phyloP scores from a whole-genome alignment of 2,329 filamentous ascomycete species.

The Tolypocladium capitatum region DNA sequence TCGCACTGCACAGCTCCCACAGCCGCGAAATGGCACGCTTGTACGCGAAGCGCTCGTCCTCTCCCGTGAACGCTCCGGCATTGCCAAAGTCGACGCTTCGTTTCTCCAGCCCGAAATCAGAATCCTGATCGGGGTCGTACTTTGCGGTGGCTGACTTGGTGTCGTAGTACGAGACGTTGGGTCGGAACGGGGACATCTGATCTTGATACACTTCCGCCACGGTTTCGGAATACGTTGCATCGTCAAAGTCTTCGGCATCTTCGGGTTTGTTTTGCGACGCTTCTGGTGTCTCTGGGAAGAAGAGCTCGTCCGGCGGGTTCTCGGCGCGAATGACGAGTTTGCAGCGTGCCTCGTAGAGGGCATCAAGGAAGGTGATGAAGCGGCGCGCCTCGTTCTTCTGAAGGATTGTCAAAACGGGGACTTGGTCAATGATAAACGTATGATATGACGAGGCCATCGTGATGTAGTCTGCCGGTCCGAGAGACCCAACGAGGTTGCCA shows the following conservation, averaged over 20 bases:
- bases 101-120: slow-evolving; percentile 33
- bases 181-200: slow-evolving; percentile 60
- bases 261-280: background rate
- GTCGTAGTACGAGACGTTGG: slow-evolving; percentile 59
- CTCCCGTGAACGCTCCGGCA: slow-evolving; percentile 57
- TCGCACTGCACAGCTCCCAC: slow-evolving; percentile 66
- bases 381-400: slow-evolving; percentile 72
- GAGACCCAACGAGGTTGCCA: slow-evolving; percentile 48
- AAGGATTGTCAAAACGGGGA: slow-evolving; percentile 52
- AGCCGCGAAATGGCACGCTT: slow-evolving; percentile 64
- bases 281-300: slow-evolving; percentile 52
- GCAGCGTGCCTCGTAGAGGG: slow-evolving; percentile 69
- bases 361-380: slow-evolving; percentile 70
- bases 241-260: slow-evolving; percentile 12
- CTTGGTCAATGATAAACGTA: slow-evolving; percentile 58
- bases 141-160: slow-evolving; percentile 28
- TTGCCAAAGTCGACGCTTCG: slow-evolving; percentile 51
- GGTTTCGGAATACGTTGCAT: slow-evolving; percentile 30
- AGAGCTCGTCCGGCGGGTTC: slow-evolving; percentile 57
- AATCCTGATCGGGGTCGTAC: slow-evolving; percentile 45
- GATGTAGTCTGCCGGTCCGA: slow-evolving; percentile 74
- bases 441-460: slow-evolving; percentile 69
- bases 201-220: slow-evolving; percentile 64
- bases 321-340: slow-evolving; percentile 58
- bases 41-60: slow-evolving; percentile 73